Evolutionary conservation across 352 stramenopile species (phyloP).

Genomic region (Phytophthora pluvialis): DNA sequence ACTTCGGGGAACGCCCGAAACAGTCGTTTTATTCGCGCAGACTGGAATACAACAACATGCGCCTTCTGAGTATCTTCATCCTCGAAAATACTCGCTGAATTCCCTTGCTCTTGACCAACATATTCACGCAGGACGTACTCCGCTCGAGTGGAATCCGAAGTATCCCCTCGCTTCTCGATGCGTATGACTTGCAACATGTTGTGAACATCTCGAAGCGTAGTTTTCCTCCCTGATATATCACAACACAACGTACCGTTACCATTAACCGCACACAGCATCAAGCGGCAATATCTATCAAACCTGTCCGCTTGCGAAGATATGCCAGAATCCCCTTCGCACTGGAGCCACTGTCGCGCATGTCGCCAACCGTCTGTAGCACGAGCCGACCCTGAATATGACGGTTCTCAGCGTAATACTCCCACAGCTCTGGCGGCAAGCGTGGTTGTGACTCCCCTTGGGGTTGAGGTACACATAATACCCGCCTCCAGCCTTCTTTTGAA

Average conservation of each 20-base stretch:
- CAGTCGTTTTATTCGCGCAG: constrained; percentile 4
- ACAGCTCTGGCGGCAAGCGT: background rate
- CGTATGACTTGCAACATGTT: constrained; percentile 8
- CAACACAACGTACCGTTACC: background rate
- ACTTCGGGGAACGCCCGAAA: constrained; percentile 19
- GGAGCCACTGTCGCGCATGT: constrained; percentile 6
- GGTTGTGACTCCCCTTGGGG: constrained; percentile 8
- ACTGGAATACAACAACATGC: constrained; percentile 15
- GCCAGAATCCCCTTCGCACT: constrained; percentile 5
- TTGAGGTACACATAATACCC: constrained; percentile 3
- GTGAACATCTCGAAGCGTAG: constrained; percentile 4
- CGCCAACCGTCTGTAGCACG: background rate
- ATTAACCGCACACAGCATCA: too few relatives aligned
- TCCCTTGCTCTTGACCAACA: constrained; percentile 1
- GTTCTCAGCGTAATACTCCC: constrained; percentile 16
- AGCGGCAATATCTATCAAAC: too few relatives aligned
- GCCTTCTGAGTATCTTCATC: background rate
- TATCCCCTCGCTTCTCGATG: too few relatives aligned
- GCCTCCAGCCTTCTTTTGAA: background rate
- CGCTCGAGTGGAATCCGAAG: background rate
- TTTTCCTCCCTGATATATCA: constrained; percentile 3
- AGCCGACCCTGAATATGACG: background rate
- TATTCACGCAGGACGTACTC: constrained; percentile 5
- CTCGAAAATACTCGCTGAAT: constrained; percentile 2
- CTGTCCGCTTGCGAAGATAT: constrained; percentile 9